phyloP scores from a whole-genome alignment of 1,139 yeast species.

The Pichia sp. region DNA sequence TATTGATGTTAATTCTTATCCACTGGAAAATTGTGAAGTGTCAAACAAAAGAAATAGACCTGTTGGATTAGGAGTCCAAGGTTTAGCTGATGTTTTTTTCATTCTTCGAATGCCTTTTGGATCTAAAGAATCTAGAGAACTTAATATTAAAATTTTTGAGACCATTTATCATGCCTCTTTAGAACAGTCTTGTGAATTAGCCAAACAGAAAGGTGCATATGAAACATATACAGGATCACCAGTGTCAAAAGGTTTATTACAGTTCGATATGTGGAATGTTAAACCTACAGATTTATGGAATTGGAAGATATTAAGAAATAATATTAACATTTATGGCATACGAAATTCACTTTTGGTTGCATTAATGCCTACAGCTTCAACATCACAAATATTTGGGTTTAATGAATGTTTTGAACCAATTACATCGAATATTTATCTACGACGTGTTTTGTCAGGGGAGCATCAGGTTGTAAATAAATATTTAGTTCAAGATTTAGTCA shows the following conservation, averaged over 20 bases:
- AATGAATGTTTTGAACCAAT: slow-evolving; percentile 57
- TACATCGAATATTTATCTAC: slow-evolving; percentile 50
- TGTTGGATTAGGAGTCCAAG: slow-evolving; percentile 56
- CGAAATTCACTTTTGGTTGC: slow-evolving; percentile 54
- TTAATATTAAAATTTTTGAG: slow-evolving; percentile 50
- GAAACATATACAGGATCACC: slow-evolving; percentile 49
- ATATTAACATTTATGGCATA: slow-evolving; percentile 39
- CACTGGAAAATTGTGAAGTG: slow-evolving; percentile 42
- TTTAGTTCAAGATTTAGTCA: slow-evolving; percentile 44
- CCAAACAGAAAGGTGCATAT: slow-evolving; percentile 43
- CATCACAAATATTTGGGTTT: slow-evolving; percentile 53
- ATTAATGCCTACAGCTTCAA: slow-evolving; percentile 62
- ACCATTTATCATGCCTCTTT: slow-evolving; percentile 55
- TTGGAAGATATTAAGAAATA: slow-evolving; percentile 43
- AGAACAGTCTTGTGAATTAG: slow-evolving; percentile 49
- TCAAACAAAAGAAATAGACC: slow-evolving; percentile 52
- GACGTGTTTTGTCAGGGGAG: slow-evolving; percentile 55
- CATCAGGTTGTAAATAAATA: slow-evolving; percentile 51
- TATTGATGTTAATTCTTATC: slow-evolving; percentile 48
- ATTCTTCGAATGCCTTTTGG: slow-evolving; percentile 48
- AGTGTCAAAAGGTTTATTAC: slow-evolving; percentile 47
- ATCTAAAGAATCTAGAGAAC: slow-evolving; percentile 44
- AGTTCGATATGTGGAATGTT: slow-evolving; percentile 49
- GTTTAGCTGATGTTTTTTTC: slow-evolving; percentile 52
- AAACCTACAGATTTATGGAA: slow-evolving; percentile 47